These are phyloP conservation scores for Leishmania lainsoni DNA, from an alignment of 208 protist species.

Conservation along the genomic window DNA sequence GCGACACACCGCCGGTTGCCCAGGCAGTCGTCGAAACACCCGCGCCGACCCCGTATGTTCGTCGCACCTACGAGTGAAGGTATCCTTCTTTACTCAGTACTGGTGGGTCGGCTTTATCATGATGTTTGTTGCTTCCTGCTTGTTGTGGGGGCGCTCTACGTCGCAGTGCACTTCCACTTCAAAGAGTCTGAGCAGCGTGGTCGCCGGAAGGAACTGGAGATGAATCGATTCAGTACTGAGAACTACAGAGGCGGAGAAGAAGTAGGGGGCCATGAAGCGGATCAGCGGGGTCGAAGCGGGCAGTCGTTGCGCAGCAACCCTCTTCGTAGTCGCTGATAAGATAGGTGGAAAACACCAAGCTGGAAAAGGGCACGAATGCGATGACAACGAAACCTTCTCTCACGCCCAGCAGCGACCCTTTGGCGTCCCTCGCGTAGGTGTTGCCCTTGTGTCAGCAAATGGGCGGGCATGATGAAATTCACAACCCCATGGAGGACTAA, in stretches of 20 bases:
- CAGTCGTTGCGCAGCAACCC: background rate
- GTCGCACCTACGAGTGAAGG: conserved; percentile 28
- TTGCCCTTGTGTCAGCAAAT: background rate
- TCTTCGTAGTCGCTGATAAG: conserved; percentile 9
- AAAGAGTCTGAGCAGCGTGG: conserved; percentile 33
- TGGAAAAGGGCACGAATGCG: background rate
- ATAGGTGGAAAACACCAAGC: background rate
- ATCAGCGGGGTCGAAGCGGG: background rate
- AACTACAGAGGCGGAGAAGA: conserved; percentile 13
- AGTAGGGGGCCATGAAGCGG: background rate
- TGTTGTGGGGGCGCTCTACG: conserved; percentile 32
- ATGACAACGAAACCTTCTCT: background rate
- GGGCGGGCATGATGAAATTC: background rate
- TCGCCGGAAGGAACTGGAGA: conserved; percentile 42
- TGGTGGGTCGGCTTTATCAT: conserved; percentile 56
- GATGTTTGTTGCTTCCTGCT: conserved; percentile 36
- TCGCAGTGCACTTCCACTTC: conserved; percentile 44
- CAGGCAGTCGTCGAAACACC: conserved; percentile 3
- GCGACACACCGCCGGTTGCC: background rate
- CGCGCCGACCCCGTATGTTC: conserved; percentile 27
- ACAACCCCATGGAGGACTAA: background rate
- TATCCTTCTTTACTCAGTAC: conserved; percentile 35
- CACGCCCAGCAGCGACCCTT: background rate
- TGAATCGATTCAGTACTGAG: background rate
- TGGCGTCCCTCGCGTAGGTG: background rate